Conservation (phyloP, 768 basidiomycete genomes). For the Suillus subaureus region DNA sequence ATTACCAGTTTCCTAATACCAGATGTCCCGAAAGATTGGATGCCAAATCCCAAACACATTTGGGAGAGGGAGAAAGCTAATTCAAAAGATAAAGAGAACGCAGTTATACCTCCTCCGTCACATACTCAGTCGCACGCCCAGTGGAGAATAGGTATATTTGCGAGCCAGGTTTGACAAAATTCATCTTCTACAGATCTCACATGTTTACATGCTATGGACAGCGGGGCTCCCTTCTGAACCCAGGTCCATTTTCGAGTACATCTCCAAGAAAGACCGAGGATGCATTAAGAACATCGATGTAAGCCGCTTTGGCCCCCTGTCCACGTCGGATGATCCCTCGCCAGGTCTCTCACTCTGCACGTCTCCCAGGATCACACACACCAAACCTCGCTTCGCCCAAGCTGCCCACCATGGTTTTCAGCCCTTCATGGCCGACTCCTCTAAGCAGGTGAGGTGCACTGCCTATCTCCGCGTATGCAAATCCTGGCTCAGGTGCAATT, state of each 20-base stretch:
- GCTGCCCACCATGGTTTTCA: slow-evolving; percentile 89
- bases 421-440: slow-evolving; percentile 76
- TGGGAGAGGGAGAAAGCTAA: slow-evolving; percentile 56
- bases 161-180: slow-evolving; percentile 63
- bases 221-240: no score
- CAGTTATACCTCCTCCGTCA: slow-evolving; percentile 24
- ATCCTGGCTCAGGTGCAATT: slow-evolving; percentile 40
- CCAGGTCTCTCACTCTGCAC: slow-evolving; percentile 35
- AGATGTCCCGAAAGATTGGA: slow-evolving; percentile 83
- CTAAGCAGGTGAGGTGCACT: slow-evolving; percentile 84
- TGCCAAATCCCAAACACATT: slow-evolving; percentile 74
- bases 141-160: slow-evolving; percentile 64
- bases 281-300: no score
- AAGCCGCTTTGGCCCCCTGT: slow-evolving; percentile 22
- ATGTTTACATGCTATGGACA: slow-evolving; percentile 33
- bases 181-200: neutral
- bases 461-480: slow-evolving; percentile 77
- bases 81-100: slow-evolving; percentile 51
- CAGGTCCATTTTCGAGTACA: no score
- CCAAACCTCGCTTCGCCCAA: slow-evolving; percentile 81
- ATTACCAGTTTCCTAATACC: slow-evolving; percentile 76
- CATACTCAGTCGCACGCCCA: slow-evolving; percentile 41
- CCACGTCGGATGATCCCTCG: slow-evolving; percentile 28
- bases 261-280: no score
- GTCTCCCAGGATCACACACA: slow-evolving; percentile 52